Evolutionary conservation across 208 protist species (phyloP).

Genomic region (Trichomonas tenax): DNA sequence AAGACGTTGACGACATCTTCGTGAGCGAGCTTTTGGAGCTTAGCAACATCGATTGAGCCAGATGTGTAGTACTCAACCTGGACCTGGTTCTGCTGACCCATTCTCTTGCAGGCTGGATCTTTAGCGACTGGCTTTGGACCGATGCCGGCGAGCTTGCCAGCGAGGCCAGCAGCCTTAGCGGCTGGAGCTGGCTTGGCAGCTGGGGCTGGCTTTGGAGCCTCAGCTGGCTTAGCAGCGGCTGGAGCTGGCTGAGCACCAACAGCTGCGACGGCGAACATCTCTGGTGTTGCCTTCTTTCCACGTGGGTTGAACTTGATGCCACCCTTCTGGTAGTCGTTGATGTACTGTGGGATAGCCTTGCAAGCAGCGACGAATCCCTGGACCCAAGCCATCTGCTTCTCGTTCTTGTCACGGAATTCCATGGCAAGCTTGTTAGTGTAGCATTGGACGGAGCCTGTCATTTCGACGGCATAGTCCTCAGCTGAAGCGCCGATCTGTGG

Average conservation of each 20-base stretch:
- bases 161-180: neutral
- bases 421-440: neutral
- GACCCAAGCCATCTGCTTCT: neutral
- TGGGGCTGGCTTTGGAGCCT: neutral
- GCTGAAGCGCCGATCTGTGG: neutral
- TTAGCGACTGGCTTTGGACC: neutral
- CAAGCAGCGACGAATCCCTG: neutral
- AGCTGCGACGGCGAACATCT: neutral
- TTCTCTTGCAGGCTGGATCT: neutral
- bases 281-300: neutral
- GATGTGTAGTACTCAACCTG: neutral
- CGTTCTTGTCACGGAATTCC: neutral
- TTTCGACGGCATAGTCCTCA: neutral
- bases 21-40: neutral
- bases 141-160: neutral
- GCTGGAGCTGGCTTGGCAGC: neutral
- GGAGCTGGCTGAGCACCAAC: neutral
- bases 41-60: neutral
- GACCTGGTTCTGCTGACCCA: neutral
- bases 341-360: neutral
- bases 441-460: neutral
- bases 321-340: constrained; percentile 2
- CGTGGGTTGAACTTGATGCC: neutral
- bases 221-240: neutral
- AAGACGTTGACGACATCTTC: neutral